Conservation (phyloP, 352 stramenopile genomes). For the Pythium pyrilobum region DNA sequence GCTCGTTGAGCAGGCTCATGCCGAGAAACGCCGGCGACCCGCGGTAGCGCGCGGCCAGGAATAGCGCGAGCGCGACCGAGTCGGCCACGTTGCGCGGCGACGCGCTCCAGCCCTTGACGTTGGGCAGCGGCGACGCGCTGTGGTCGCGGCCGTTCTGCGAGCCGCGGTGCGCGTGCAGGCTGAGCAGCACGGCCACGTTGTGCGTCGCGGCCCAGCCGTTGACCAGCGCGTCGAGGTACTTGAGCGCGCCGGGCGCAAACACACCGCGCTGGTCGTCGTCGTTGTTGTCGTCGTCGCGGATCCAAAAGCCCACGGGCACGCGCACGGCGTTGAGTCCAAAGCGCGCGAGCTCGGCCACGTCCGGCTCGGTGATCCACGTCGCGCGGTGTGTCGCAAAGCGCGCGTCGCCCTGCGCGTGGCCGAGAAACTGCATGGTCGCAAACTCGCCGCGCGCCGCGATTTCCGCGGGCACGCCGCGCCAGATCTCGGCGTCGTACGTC, state of each 20-base stretch:
- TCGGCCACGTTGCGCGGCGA: slow-evolving; percentile 18
- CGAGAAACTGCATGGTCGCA: slow-evolving; percentile 21
- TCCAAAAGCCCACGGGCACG: slow-evolving; percentile 31
- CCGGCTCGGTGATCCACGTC: slow-evolving; percentile 25
- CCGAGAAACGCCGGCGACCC: slow-evolving; percentile 24
- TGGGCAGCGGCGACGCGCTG: slow-evolving; percentile 16
- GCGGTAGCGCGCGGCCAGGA: slow-evolving; percentile 22
- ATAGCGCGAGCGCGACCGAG: slow-evolving; percentile 21
- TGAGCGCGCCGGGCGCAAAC: slow-evolving; percentile 18
- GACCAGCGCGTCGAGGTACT: slow-evolving; percentile 44
- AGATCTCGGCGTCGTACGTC: slow-evolving; percentile 23
- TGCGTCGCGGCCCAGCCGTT: slow-evolving; percentile 44
- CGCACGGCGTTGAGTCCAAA: slow-evolving; percentile 26
- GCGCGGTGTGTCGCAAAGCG: slow-evolving; percentile 23
- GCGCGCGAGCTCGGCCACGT: slow-evolving; percentile 20
- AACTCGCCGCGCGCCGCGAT: slow-evolving; percentile 21
- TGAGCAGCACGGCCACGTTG: slow-evolving; percentile 50
- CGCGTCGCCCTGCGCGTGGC: slow-evolving; percentile 18
- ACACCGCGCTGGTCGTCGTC: slow-evolving; percentile 8
- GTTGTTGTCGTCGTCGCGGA: background rate
- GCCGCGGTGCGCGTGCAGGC: slow-evolving; percentile 50
- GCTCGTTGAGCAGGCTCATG: slow-evolving; percentile 30
- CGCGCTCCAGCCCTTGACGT: slow-evolving; percentile 20
- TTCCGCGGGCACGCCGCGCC: slow-evolving; percentile 15
- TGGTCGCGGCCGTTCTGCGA: slow-evolving; percentile 61